These are phyloP conservation scores for Albatrellus ellisii DNA, from an alignment of 768 basidiomycete genomes.

Conservation along the genomic window DNA sequence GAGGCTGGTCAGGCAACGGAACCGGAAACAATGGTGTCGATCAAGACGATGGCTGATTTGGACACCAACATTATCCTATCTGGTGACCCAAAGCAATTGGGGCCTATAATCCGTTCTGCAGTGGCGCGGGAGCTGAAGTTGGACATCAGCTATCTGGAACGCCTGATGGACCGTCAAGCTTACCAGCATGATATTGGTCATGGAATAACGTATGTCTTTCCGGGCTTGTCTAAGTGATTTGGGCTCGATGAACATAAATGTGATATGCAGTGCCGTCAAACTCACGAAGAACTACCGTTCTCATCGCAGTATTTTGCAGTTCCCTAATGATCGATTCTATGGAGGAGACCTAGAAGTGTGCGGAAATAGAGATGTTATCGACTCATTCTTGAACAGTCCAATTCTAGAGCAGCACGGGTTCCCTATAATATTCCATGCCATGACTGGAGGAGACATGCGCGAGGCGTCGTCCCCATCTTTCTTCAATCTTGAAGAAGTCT, in stretches of 20 bases:
- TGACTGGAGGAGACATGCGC: slow-evolving; percentile 49
- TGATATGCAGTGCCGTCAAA: slow-evolving; percentile 38
- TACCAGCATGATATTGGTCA: slow-evolving; percentile 11
- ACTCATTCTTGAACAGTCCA: slow-evolving; percentile 17
- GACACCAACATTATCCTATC: slow-evolving; percentile 47
- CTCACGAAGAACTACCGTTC: slow-evolving; percentile 55
- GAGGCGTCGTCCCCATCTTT: slow-evolving; percentile 58
- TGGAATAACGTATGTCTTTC: slow-evolving; percentile 13
- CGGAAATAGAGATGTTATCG: slow-evolving; percentile 23
- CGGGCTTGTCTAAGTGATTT: background rate
- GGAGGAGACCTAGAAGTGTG: slow-evolving; percentile 34
- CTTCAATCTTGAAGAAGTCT: slow-evolving; percentile 51
- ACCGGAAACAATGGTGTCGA: slow-evolving; percentile 47
- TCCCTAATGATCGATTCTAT: slow-evolving; percentile 52
- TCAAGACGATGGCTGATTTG: slow-evolving; percentile 43
- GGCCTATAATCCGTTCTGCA: slow-evolving; percentile 49
- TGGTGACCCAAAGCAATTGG: slow-evolving; percentile 62
- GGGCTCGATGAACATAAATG: background rate
- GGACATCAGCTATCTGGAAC: slow-evolving; percentile 46
- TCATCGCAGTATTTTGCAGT: slow-evolving; percentile 43
- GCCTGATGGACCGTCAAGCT: slow-evolving; percentile 28
- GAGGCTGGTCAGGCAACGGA: slow-evolving; percentile 67
- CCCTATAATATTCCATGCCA: slow-evolving; percentile 49
- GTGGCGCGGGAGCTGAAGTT: slow-evolving; percentile 45
- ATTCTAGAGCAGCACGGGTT: slow-evolving; percentile 30